A percentile compares a stretch with the other conserved stretches of the same genome.
These are phyloP conservation scores for Rhizophora apiculata DNA, from an alignment of 345 rosid species.

Conservation along the genomic window DNA sequence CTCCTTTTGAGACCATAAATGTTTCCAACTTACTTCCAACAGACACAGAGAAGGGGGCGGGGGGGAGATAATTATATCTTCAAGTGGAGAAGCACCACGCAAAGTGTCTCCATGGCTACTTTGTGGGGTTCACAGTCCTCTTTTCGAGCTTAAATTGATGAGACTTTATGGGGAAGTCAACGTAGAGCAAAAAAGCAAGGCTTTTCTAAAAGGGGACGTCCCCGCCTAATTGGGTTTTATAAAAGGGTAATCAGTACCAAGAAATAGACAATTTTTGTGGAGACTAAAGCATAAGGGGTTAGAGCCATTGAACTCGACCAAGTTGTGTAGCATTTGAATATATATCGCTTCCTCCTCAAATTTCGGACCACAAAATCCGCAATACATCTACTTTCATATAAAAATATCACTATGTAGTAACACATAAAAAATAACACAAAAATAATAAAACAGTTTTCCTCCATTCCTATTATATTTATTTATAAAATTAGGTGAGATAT, in stretches of 20 bases:
- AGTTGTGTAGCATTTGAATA: too few species aligned
- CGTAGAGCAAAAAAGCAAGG: not conserved
- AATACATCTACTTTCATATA: too few species aligned
- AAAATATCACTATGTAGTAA: too few species aligned
- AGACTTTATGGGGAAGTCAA: not conserved
- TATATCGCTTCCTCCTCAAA: too few species aligned
- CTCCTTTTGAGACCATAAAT: not conserved
- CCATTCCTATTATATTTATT: too few species aligned
- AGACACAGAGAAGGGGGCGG: not conserved
- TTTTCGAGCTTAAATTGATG: not conserved
- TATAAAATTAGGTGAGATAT: too few species aligned
- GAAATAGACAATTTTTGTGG: too few species aligned
- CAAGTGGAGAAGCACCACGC: not conserved
- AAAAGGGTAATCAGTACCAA: not conserved
- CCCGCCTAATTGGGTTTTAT: not conserved
- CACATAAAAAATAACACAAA: too few species aligned
- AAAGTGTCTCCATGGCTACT: not conserved
- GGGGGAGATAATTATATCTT: not conserved
- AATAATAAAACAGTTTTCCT: too few species aligned
- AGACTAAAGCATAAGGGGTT: too few species aligned
- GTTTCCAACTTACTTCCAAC: not conserved
- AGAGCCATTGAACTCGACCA: too few species aligned
- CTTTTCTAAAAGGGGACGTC: not conserved
- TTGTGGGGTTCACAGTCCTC: not conserved
- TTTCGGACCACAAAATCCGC: too few species aligned